phyloP scores from a whole-genome alignment of 345 rosid species.

The Turnera subulata region DNA sequence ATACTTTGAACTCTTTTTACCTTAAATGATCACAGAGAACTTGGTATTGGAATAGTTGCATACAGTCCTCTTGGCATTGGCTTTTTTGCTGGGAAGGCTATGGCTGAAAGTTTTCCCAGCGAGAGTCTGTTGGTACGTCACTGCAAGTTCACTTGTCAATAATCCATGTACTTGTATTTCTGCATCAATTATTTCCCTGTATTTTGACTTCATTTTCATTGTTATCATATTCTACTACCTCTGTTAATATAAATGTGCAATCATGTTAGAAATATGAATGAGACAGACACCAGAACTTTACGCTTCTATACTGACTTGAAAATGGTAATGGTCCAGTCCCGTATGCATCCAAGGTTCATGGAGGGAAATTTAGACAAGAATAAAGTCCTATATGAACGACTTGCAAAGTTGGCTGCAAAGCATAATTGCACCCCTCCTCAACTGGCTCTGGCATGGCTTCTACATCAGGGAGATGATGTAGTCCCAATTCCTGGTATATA shows the following conservation, averaged over 20 bases:
- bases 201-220: too few species aligned
- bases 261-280: too few species aligned
- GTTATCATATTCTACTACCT: too few species aligned
- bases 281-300: too few species aligned
- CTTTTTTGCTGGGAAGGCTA: slow-evolving; percentile 40
- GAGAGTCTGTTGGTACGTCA: slow-evolving; percentile 25
- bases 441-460: slow-evolving; percentile 47
- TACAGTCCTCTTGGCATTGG: slow-evolving; percentile 39
- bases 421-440: slow-evolving; percentile 40
- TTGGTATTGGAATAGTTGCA: slow-evolving; percentile 36
- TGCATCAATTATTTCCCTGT: too few species aligned
- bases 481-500: slow-evolving; percentile 48
- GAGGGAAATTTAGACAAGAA: slow-evolving; percentile 47
- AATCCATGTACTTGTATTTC: too few species aligned
- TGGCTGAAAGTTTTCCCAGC: slow-evolving; percentile 22
- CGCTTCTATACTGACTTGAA: not conserved
- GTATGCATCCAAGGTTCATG: slow-evolving; percentile 37
- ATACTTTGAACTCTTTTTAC: not conserved
- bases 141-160: not conserved
- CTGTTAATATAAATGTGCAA: too few species aligned
- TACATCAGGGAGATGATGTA: slow-evolving; percentile 44
- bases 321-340: not conserved
- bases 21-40: slow-evolving; percentile 22
- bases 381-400: slow-evolving; percentile 28
- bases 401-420: slow-evolving; percentile 33